Percentiles rank a stretch among this genome's conserved stretches.
phyloP scores from a whole-genome alignment of 371 early-diverging fungal genomes.

The Batrachochytrium dendrobatidis region DNA sequence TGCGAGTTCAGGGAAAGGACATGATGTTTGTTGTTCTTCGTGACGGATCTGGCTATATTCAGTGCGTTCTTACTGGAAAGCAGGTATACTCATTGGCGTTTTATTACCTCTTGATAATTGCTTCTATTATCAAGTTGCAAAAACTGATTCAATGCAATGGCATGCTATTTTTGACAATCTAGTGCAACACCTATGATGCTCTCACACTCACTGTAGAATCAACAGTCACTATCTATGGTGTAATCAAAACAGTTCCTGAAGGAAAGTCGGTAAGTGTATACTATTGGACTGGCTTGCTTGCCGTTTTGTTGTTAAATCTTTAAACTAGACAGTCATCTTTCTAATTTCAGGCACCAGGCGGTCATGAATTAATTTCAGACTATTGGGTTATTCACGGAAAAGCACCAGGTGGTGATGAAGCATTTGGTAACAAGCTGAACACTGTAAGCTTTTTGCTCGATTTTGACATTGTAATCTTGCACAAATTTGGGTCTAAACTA shows the following conservation, averaged over 20 bases:
- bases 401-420: slow-evolving; percentile 94
- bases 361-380: slow-evolving; percentile 91
- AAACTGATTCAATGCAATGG: neutral
- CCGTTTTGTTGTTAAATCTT: neutral
- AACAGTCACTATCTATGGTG: slow-evolving; percentile 82
- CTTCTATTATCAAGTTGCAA: neutral
- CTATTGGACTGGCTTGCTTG: neutral
- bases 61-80: slow-evolving; percentile 83
- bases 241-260: slow-evolving; percentile 78
- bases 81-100: slow-evolving; percentile 57
- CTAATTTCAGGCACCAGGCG: slow-evolving; percentile 73
- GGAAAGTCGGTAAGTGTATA: slow-evolving; percentile 76
- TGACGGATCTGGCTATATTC: slow-evolving; percentile 91
- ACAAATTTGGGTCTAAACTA: too few relatives aligned
- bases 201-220: slow-evolving; percentile 89
- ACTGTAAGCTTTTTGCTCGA: slow-evolving; percentile 27
- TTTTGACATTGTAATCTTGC: too few relatives aligned
- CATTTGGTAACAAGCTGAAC: slow-evolving; percentile 84
- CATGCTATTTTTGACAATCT: slow-evolving; percentile 5
- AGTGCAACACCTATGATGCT: slow-evolving; percentile 94
- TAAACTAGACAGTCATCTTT: neutral
- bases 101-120: neutral
- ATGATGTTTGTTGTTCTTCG: slow-evolving; percentile 91
- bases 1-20: slow-evolving; percentile 93
- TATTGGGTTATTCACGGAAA: slow-evolving; percentile 92